Base-by-base conservation (phyloP, 2,329 filamentous ascomycete species). In the Penicillium sp. region DNA sequence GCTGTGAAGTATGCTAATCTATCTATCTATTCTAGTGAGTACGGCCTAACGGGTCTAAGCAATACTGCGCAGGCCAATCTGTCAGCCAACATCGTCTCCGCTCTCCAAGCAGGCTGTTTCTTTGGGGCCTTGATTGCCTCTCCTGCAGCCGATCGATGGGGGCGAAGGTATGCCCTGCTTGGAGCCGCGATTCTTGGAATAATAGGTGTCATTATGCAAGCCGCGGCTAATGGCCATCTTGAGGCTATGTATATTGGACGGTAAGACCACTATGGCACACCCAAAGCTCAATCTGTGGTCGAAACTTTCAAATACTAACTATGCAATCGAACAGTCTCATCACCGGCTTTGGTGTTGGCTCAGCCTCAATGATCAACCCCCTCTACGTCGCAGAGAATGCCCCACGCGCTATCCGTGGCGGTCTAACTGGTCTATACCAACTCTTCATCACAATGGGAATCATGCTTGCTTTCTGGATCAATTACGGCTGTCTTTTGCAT, bases 41-140 rank as follows among this genome's bases (percentile, higher is more conserved):
- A 87, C 65, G 79, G 82, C 1, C 77, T 88, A 6, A 72, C 78
- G 1, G 70, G 73, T 26, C 71, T 79, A 28, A 74, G 76, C 55
- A 72, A 75, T 33, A 74, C 80, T 2, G 82, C 76, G 4, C 75
- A 78, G 40, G 84, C 84, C 33, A 83, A 87, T 66, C 78, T 89
- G 53, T 84, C 84, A 51, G 86, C 88, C 65, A 90, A 90, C 71
- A 88, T 91, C 61, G 89, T 90, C 30, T 89, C 88, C n/a, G 89
- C 86, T 0, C 82, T 91, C 10, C 88, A 91, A 76, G 88, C 85
- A 45, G 89, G 89, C 55, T 89, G 87, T 64, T 90, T 91, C 73
- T 80, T 85, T 56, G 88, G 88, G 38, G 87, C 87, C 61, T 81
- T 91, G 64, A 64, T 85, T 58, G 83, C 78, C 26, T 73, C 71